Percentiles rank a stretch among this genome's conserved stretches.
phyloP scores from a whole-genome alignment of 2,329 filamentous ascomycete genomes.

The Myriosclerotinia scirpicola region DNA sequence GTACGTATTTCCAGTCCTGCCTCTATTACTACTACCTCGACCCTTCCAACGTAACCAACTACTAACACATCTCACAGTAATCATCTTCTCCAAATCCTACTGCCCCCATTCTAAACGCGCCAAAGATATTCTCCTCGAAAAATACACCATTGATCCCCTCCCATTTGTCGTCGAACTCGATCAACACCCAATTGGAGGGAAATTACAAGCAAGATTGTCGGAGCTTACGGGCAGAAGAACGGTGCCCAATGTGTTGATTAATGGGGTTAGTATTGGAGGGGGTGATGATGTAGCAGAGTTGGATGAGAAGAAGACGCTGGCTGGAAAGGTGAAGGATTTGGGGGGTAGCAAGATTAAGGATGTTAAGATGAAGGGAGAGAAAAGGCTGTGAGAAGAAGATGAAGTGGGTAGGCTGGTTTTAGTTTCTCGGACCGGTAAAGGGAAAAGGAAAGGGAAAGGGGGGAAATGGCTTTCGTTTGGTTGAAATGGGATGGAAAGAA shows the following conservation, averaged over 20 bases:
- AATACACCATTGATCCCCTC: conserved; percentile 77
- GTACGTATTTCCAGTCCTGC: conserved; percentile 50
- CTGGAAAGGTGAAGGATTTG: conserved; percentile 69
- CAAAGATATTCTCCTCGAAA: conserved; percentile 79
- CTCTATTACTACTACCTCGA: not conserved
- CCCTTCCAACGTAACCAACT: conserved; percentile 5
- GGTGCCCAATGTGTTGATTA: conserved; percentile 89
- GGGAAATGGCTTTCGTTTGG: not conserved
- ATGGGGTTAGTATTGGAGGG: conserved; percentile 85
- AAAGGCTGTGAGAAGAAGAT: not conserved
- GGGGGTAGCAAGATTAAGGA: conserved; percentile 61
- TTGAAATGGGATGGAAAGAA: not conserved
- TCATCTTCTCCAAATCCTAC: conserved; percentile 95
- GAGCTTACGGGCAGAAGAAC: conserved; percentile 78
- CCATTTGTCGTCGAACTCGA: conserved; percentile 93
- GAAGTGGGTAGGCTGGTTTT: not conserved
- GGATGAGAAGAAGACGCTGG: conserved; percentile 64
- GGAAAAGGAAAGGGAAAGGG: not conserved
- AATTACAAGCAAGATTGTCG: conserved; percentile 70
- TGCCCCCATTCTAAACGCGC: conserved; percentile 84
- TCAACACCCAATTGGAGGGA: conserved; percentile 68
- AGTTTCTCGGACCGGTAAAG: not conserved
- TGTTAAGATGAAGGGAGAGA: not conserved
- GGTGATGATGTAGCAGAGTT: conserved; percentile 80
- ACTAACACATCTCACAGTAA: conserved; percentile 56